Base-by-base conservation (phyloP, 2,329 filamentous ascomycete species). In the Rhexocercosporidium sp. region DNA sequence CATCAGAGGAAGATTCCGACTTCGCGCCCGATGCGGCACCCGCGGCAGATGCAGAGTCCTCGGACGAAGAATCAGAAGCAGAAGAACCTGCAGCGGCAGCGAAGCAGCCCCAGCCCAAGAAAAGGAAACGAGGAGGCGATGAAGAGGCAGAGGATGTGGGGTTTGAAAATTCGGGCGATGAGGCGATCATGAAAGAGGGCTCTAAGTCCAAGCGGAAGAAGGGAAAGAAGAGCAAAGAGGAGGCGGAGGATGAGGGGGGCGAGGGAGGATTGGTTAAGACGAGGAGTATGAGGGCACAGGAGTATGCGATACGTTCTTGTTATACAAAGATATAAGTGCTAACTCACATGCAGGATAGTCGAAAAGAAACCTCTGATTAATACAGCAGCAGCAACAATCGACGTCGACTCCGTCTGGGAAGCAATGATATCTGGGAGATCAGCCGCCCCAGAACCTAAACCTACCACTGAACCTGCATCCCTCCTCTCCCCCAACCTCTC, bases 1-100 rank as follows among this genome's bases (percentile, higher is more conserved):
- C 84, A 18, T 92, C 90, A 1, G 89, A 90, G 3, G 88, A 92
- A 71, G 91, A 93, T 76, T 91, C 90, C 11, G 90, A 93, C 75
- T 93, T 93, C 69, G 85, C 88, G 27, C 87, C 86, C n/a, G 88
- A 88, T 54, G 82, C 82, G 20, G 83, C 75, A 31, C 74, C 79
- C 44, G 77, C 74, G 16, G 74, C 78, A n/a, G 76, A 72, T 37
- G 83, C 80, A 18, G 81, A 79, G 16, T 82, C 84, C 5, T 81
- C 80, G 5, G 88, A 85, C 65, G 84, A 84, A 8, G 78, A 76
- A 59, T 74, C 77, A 25, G 80, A 80, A 60, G 75, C 77, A 46
- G 79, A 82, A 16, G 78, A 79, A 37, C 20, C 64, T 16, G 64
- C 69, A 47, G 72, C 69, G 57, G 72, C 72, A 62, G 54, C 56